Evolutionary conservation across 345 rosid genomes (phyloP).

Genomic region (Eucalyptus paniculata): DNA sequence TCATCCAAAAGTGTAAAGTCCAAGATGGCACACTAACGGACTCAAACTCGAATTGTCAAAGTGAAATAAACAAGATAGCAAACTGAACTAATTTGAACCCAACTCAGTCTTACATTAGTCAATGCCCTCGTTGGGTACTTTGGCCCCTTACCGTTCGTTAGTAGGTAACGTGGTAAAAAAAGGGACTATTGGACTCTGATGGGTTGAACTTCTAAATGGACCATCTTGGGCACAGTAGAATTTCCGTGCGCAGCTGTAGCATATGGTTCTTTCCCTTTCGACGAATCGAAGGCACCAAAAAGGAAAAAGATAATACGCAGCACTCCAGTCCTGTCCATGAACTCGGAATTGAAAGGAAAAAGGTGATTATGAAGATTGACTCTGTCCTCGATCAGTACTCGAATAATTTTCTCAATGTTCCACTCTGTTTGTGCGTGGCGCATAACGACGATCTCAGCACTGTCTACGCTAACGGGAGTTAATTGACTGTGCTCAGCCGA

Average conservation of each 20-base stretch:
- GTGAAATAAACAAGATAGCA: background rate
- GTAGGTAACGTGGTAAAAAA: no score
- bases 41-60: background rate
- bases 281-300: background rate
- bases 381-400: background rate
- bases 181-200: background rate
- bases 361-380: background rate
- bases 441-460: conserved; percentile 4
- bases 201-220: background rate
- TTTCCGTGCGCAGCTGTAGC: background rate
- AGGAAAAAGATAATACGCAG: background rate
- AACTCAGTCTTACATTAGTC: background rate
- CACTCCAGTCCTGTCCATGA: background rate
- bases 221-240: background rate
- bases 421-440: conserved; percentile 7
- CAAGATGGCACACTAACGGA: background rate
- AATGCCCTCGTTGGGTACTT: no score
- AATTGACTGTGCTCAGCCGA: background rate
- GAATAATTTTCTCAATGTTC: conserved; percentile 10
- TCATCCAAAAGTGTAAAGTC: background rate
- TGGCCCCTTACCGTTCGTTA: no score
- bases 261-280: background rate
- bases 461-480: background rate
- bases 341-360: no score
- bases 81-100: background rate